Conservation (phyloP, 1,139 yeast species). For the Taphrina sp. region DNA sequence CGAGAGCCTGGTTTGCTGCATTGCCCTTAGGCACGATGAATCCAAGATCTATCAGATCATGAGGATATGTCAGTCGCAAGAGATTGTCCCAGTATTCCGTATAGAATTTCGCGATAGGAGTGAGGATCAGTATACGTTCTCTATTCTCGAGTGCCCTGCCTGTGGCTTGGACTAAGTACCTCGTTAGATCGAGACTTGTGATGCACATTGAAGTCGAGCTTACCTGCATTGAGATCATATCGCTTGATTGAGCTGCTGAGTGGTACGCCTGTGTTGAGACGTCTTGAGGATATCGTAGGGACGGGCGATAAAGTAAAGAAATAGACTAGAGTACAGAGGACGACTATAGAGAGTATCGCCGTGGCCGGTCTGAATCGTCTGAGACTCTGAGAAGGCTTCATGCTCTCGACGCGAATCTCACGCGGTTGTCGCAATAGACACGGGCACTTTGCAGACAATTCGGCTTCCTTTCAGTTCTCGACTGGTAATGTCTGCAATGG, state of each 20-base stretch:
- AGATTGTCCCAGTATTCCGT: constrained; percentile 85
- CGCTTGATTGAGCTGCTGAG: constrained; percentile 24
- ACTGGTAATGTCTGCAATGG: too few relatives aligned
- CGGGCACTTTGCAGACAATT: too few relatives aligned
- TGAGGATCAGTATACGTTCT: constrained; percentile 77
- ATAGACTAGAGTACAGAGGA: constrained; percentile 15
- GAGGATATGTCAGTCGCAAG: constrained; percentile 72
- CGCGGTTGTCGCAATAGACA: too few relatives aligned
- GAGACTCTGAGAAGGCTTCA: constrained; percentile 11
- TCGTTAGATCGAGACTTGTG: neutral
- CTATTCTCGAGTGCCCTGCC: constrained; percentile 47
- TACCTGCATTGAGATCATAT: constrained; percentile 22
- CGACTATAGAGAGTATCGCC: constrained; percentile 5
- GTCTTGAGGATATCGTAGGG: neutral
- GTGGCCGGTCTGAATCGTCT: constrained; percentile 25
- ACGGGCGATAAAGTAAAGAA: constrained; percentile 25
- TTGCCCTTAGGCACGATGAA: constrained; percentile 80
- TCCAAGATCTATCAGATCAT: constrained; percentile 79
- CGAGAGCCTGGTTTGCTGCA: constrained; percentile 77
- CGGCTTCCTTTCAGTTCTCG: too few relatives aligned
- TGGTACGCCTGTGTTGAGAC: constrained; percentile 25
- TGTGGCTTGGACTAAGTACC: constrained; percentile 25
- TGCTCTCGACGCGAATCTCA: neutral
- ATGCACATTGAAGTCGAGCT: neutral
- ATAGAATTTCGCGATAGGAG: constrained; percentile 86